Evolutionary conservation across 768 basidiomycete species (phyloP).

Genomic region (Mycena venus): DNA sequence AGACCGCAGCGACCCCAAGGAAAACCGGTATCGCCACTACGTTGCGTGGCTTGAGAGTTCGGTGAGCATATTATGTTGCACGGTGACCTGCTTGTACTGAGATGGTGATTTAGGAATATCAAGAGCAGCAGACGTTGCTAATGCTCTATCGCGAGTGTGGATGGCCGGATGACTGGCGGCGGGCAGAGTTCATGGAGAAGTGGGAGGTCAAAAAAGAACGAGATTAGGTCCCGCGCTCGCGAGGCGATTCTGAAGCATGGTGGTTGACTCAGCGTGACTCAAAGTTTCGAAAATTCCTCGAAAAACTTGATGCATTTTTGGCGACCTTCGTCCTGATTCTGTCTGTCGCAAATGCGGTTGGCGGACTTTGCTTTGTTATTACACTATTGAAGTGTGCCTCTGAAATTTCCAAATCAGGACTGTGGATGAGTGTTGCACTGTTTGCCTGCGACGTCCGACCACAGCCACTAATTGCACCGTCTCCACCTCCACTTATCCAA

Average conservation of each 20-base stretch:
- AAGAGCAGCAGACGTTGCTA: not conserved
- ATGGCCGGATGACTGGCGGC: conserved; percentile 26
- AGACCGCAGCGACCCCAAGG: conserved; percentile 13
- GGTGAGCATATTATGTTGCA: not conserved
- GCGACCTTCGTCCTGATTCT: too few relatives aligned
- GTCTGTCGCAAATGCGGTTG: too few relatives aligned
- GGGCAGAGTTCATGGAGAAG: conserved; percentile 13
- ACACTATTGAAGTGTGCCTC: too few relatives aligned
- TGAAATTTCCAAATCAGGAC: not conserved
- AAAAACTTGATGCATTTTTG: too few relatives aligned
- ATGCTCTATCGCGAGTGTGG: conserved; percentile 18
- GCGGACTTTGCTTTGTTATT: too few relatives aligned
- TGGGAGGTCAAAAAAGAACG: not conserved
- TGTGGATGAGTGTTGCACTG: not conserved
- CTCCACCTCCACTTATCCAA: conserved; percentile 20
- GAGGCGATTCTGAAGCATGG: not conserved
- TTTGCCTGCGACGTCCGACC: not conserved
- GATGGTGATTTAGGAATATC: not conserved
- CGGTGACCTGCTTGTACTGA: not conserved
- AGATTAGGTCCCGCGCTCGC: not conserved
- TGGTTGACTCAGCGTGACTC: too few relatives aligned
- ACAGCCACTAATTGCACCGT: not conserved
- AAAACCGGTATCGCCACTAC: not conserved
- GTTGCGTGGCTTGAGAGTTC: not conserved
- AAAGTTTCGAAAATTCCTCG: too few relatives aligned